Percentiles rank a stretch among this genome's conserved stretches.
Conservation (phyloP, 805 yeast species). For the Starmerella sp. region DNA sequence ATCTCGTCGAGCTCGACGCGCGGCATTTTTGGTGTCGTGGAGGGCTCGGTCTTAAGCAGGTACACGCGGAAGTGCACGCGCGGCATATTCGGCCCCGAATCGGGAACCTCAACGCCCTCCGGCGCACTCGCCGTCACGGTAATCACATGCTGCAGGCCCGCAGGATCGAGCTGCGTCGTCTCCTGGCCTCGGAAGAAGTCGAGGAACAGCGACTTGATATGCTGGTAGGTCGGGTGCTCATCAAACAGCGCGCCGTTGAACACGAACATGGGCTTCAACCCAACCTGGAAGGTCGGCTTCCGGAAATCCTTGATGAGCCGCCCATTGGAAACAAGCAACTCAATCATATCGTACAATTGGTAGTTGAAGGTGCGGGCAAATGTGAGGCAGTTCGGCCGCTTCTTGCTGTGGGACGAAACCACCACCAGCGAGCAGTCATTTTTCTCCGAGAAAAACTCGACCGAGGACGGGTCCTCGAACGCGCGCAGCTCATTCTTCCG, state of each 20-base stretch:
- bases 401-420: constrained; percentile 68
- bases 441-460: constrained; percentile 91
- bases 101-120: constrained; percentile 45
- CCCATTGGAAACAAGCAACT: constrained; percentile 50
- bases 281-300: constrained; percentile 68
- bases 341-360: constrained; percentile 89
- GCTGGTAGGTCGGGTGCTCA: constrained; percentile 72
- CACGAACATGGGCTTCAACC: constrained; percentile 86
- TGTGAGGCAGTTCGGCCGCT: constrained; percentile 83
- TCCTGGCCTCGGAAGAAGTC: constrained; percentile 87
- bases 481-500: constrained; percentile 86
- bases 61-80: constrained; percentile 83
- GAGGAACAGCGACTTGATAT: constrained; percentile 73
- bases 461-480: constrained; percentile 73
- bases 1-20: constrained; percentile 89
- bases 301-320: constrained; percentile 73
- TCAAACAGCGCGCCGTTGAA: constrained; percentile 92
- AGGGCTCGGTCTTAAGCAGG: constrained; percentile 64
- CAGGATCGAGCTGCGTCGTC: constrained; percentile 76
- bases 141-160: constrained; percentile 86
- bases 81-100: constrained; percentile 61
- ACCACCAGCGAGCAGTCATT: constrained; percentile 83
- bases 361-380: constrained; percentile 83
- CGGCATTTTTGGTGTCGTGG: constrained; percentile 67
- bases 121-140: constrained; percentile 52